Evolutionary conservation across 1,284 basidiomycete species (phyloP), one percentile per base, ranked within the genome.

Genomic region (Fomitiporia mediterranea): DNA sequence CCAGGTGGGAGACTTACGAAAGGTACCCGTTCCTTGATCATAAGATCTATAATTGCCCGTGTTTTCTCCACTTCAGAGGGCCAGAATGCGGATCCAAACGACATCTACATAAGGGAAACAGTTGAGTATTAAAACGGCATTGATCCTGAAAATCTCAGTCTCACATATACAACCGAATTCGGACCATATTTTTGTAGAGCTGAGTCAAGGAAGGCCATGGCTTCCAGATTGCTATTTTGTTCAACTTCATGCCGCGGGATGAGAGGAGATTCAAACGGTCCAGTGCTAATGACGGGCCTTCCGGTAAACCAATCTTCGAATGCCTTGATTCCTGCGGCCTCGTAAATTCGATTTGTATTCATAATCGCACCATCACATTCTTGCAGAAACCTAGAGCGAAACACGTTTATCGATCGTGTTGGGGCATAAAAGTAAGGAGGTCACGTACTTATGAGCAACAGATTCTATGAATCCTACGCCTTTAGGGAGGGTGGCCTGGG

Each of bases 21-120:
- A 2, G 60, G 60, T 6, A 58, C 25, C 19, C 35, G 15, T 15
- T 42, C 38, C 8, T 58, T 43, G 5, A 59, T 35, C 17, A 61
- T 30, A 4, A 42, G 39, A 34, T 61, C 51, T 4, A 61, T 8
- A 8, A 59, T 37, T 1, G 50, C 43, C 53, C 49, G 56, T 1
- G 59, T 27, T 32, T 58, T 54, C 43, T 56, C 54, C 11, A 51
- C 28, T 13, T 51, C 51, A 4, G 27, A 37, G 4, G 55, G 50
- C 60, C 60, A 61, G 21, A 37, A 61, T 11, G 35, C 19, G 17
- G 46, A 50, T n/a, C 60, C 60, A 39, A 60, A 57, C 11, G 60
- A 56, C 25, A 61, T 38, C 60, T 61, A 32, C 8, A 15, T 9
- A 19, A 37, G 23, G 5, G 6, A 17, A n/a, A 23, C 15, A 50